phyloP scores from a whole-genome alignment of 2,329 filamentous ascomycete genomes.

The Ophiostoma ulmi region DNA sequence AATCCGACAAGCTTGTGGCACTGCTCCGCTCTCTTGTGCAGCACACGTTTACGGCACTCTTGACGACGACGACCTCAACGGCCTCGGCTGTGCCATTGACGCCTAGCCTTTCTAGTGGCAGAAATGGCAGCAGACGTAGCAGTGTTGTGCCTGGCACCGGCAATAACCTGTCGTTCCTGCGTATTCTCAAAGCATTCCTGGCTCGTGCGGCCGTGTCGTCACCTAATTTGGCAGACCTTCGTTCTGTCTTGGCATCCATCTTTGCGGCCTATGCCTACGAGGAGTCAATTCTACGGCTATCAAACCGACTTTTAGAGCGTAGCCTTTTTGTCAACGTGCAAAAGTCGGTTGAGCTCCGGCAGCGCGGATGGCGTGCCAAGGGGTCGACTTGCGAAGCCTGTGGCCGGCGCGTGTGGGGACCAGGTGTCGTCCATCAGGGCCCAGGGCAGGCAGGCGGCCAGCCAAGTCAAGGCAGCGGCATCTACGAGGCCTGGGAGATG shows the following conservation, averaged over 20 bases:
- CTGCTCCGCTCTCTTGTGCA: slow-evolving; percentile 77
- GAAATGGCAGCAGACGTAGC: slow-evolving; percentile 32
- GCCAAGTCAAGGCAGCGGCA: slow-evolving; percentile 36
- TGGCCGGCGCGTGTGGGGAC: slow-evolving; percentile 77
- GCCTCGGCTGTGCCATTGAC: neutral
- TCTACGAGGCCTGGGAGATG: slow-evolving; percentile 79
- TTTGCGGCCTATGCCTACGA: slow-evolving; percentile 96
- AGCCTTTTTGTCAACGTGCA: slow-evolving; percentile 82
- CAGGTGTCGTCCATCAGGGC: slow-evolving; percentile 61
- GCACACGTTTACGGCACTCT: slow-evolving; percentile 80
- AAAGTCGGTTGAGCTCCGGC: slow-evolving; percentile 66
- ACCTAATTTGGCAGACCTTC: slow-evolving; percentile 80
- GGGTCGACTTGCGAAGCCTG: slow-evolving; percentile 87
- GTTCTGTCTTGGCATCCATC: slow-evolving; percentile 78
- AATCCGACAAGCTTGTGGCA: slow-evolving; percentile 57
- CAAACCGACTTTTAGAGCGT: slow-evolving; percentile 80
- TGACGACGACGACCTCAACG: slow-evolving; percentile 44
- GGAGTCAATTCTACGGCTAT: slow-evolving; percentile 77
- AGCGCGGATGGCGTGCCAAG: slow-evolving; percentile 82
- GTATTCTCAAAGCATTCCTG: slow-evolving; percentile 83
- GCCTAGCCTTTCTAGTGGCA: slow-evolving; percentile 1
- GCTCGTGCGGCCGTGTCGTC: slow-evolving; percentile 74
- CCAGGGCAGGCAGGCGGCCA: slow-evolving; percentile 8
- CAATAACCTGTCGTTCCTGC: slow-evolving; percentile 76
- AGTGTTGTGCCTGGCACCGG: slow-evolving; percentile 28